Evolutionary conservation across 495 filamentous ascomycete genomes (phyloP).

Genomic region (Daldinia concentrica): DNA sequence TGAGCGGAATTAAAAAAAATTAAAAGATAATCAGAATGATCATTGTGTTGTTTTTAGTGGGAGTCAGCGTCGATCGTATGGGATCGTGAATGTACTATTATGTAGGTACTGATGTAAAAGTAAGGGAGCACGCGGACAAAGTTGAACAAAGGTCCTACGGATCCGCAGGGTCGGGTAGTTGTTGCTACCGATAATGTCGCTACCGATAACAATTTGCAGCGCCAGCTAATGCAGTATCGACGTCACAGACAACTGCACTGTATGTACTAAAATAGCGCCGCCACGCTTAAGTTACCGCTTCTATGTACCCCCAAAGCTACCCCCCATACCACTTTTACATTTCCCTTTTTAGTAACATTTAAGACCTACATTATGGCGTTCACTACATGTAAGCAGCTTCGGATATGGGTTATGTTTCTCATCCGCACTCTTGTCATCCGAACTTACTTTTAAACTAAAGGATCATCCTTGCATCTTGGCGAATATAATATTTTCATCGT

Average conservation of each 20-base stretch:
- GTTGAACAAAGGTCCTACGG: slow-evolving; percentile 24
- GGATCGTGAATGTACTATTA: background rate
- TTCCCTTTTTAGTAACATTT: background rate
- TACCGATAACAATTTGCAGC: slow-evolving; percentile 5
- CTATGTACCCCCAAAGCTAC: background rate
- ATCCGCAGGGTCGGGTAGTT: slow-evolving; percentile 27
- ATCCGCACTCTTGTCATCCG: background rate
- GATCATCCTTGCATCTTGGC: background rate
- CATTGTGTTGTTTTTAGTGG: slow-evolving; percentile 9
- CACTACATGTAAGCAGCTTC: slow-evolving; percentile 3
- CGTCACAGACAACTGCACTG: slow-evolving; percentile 17
- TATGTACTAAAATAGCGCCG: slow-evolving; percentile 20
- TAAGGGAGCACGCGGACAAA: slow-evolving; percentile 31
- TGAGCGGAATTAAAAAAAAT: background rate
- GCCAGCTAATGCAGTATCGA: slow-evolving; percentile 34
- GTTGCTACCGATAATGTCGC: slow-evolving; percentile 12
- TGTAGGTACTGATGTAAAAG: slow-evolving; percentile 1
- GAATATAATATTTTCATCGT: background rate
- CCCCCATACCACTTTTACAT: background rate
- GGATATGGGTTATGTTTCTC: background rate
- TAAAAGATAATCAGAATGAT: slow-evolving; percentile 8
- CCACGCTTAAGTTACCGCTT: background rate
- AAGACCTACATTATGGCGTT: background rate
- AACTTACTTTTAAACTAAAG: background rate
- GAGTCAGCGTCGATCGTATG: background rate